A percentile compares a stretch with the other conserved stretches of the same genome.
Conservation (phyloP, 805 yeast species). For the Myxozyma neglecta region DNA sequence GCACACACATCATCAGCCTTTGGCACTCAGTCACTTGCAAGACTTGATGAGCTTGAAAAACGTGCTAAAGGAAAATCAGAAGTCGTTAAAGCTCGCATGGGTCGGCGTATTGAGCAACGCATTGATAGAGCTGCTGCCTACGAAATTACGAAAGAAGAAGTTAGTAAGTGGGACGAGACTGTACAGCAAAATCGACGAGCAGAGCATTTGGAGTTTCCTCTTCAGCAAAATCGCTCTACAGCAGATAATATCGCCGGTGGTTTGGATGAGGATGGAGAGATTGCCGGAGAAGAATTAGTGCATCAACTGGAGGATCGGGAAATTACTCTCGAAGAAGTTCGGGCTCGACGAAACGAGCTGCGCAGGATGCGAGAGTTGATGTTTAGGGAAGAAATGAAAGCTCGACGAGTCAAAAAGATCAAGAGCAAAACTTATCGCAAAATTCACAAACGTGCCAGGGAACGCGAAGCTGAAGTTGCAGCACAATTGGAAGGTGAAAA, state of each 20-base stretch:
- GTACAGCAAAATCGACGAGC: constrained; percentile 78
- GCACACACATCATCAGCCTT: constrained; percentile 64
- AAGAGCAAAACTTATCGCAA: constrained; percentile 87
- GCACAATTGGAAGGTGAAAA: constrained; percentile 39
- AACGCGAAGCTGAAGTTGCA: constrained; percentile 66
- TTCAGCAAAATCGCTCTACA: constrained; percentile 44
- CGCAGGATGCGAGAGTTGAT: constrained; percentile 91
- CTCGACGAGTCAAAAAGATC: constrained; percentile 89
- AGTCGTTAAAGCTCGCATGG: constrained; percentile 76
- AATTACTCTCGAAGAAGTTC: constrained; percentile 75
- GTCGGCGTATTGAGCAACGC: constrained; percentile 79
- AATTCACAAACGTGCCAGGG: constrained; percentile 79
- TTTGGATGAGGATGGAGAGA: constrained; percentile 16
- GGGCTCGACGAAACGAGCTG: constrained; percentile 73
- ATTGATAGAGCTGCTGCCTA: constrained; percentile 88
- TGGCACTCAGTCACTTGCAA: constrained; percentile 50
- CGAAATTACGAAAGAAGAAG: constrained; percentile 82
- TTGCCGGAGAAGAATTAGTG: constrained; percentile 56
- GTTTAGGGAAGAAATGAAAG: constrained; percentile 92
- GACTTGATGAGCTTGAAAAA: constrained; percentile 44
- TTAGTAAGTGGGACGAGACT: constrained; percentile 83
- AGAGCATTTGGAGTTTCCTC: constrained; percentile 78
- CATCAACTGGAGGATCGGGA: constrained; percentile 77
- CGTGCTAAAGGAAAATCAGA: constrained; percentile 36
- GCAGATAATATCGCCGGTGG: constrained; percentile 6